Base-by-base conservation (phyloP, 768 basidiomycete genomes). In the Hirschioporus abietinus region DNA sequence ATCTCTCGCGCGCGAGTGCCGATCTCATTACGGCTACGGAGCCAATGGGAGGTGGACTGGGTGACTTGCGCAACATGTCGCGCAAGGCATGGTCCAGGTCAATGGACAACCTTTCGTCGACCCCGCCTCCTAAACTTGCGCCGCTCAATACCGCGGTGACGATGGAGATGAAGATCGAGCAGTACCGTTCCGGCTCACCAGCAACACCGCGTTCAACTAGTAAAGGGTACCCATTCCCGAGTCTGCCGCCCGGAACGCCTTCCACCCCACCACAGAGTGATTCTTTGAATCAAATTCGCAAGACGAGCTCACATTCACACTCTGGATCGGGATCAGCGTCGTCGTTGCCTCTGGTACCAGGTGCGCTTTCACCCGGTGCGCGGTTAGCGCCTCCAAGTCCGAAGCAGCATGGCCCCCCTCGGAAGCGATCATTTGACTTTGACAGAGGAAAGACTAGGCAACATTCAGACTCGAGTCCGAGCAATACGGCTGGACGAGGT, bases 51-150 rank as follows among this genome's bases (percentile, higher is more conserved):
- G 77, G 77, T 4, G 80, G 79, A 20, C 78, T 84, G 5, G 90
- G 90, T 4, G 91, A 93, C 76, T 81, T 93, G 63, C 86, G 89
- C 59, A 78, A 75, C 63, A 86, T 91, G 10, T 89, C 90, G 0
- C 83, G 86, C 71, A 89, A 86, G 73, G 83, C 82, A 15, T 93
- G 92, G 92, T 92, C 91, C 26, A 87, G 81, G 73, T 92, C 90
- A 7, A 91, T 86, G 24, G 92, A 93, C 72, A 92, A 94, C 74
- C 82, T 93, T 63, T 83, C 85, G 71, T 86, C 84, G 73, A 76
- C 87, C 63, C 80, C 81, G 17, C 69, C 74, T 7, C 73, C 73
- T 5, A 75, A 70, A 15, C 74, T 74, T 27, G 70, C 67, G 66
- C 71, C 77, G 42, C 77, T 78, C n/a, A 71, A 82, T 64, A 82